Base-by-base conservation (phyloP, 495 filamentous ascomycete genomes). In the Lophiostoma macrostomum region DNA sequence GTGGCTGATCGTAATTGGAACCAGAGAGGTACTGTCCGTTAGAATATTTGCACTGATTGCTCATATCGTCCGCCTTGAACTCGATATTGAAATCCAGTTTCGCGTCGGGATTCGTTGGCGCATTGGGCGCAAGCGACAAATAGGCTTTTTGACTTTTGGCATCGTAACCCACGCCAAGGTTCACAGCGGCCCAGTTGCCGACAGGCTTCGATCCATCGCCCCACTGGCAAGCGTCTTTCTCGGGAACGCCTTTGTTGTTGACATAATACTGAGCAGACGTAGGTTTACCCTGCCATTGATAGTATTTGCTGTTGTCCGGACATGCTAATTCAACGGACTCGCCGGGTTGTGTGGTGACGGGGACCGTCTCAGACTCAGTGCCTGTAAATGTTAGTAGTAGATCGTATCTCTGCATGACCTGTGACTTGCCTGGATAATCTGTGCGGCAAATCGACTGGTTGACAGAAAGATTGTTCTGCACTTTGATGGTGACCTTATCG, bases 211-310 rank as follows among this genome's bases (percentile, higher is more conserved):
- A 55, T 48, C 73, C 39, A 55, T 79, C 78, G 62, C 81, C 78
- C 93, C 93, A 97, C 27, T 72, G 64, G 77, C 93, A 98, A 28
- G 83, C 93, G 14, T 90, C 70, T 59, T 84, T 66, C 34, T 81
- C 70, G 13, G 74, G 65, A 13, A 84, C 73, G 58, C 87, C 89
- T 53, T 76, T 74, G 57, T 84, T 83, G 80, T 97, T 97, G 74
- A 96, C 79, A 66, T 98, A 98, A 79, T 97, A 98, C 73, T 98
- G 94, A 38, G 91, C 90, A 27, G 86, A 91, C 43, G 93, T 97
- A 16, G 64, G 19, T 70, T 77, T 76, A 59, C 80, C 81, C 64
- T 88, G 51, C 85, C 88, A 94, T 38, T 72, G 66, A 78, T 87
- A 98, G 78, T 89, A 91, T 35, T 67, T 73, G 30, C 63, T 63